Base-by-base conservation (phyloP, 345 rosid species). In the Salix exigua region DNA sequence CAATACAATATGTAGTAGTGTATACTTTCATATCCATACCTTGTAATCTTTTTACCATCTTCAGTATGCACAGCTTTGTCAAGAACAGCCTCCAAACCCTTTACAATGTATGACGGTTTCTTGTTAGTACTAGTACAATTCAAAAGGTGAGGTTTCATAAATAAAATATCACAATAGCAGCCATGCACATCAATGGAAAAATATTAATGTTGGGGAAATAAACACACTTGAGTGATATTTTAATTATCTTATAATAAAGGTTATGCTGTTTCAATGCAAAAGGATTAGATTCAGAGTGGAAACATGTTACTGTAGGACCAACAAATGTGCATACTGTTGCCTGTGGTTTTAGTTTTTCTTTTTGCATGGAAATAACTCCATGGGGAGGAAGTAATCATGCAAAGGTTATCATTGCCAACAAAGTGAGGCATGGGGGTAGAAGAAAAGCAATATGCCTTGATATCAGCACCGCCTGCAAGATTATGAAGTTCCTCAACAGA, bases 1-100 rank as follows among this genome's bases (percentile, higher is more conserved):
- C n/a, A 17, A 73, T 48, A 38, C 31, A 48, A 12, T 73, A 67
- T 26, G 7, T 12, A 60, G 7, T 12, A 60, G 55, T 71, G 44
- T 19, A 40, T 73, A 69, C 11, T 31, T 60, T 60, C 73, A 72
- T n/a, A 55, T 75, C 69, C 82, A 79, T 90, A 93, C 98, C 99
- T 80, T 75, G 86, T 85, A 58, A 93, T 91, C 87, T 87, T 93
- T 86, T 92, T 91, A 68, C 99, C 98, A 88, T 96, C 98, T 89
- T 96, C 99, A 80, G 81, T 85, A 86, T 93, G 96, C 78, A 93
- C 96, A 73, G 96, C 96, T 86, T 96, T 93, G 89, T 96, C 99
- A 62, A 96, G 99, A 79, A 88, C 97, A 53, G 97, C 98, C 89
- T 93, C 99, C 80, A 96, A 85, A 79, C 99, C 98, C 99, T 96